A percentile compares a stretch with the other conserved stretches of the same genome.
These are phyloP conservation scores for Leucocoprinus birnbaumii DNA, from an alignment of 768 basidiomycete genomes.

Conservation along the genomic window DNA sequence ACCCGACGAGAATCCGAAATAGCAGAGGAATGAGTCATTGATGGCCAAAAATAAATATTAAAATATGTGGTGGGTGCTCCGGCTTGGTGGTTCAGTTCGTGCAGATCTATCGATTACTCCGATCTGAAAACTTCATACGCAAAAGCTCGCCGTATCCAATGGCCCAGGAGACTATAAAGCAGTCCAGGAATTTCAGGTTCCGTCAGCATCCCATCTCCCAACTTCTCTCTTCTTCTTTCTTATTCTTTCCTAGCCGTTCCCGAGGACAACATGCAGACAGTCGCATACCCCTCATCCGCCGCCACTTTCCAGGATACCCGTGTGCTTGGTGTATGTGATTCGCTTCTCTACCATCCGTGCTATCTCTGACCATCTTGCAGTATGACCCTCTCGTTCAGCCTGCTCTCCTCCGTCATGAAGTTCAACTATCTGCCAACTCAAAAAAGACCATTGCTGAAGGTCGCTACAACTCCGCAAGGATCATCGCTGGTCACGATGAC, in stretches of 20 bases:
- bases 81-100: slow-evolving; percentile 12
- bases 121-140: slow-evolving; percentile 1
- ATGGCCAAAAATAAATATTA: neutral
- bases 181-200: slow-evolving; percentile 24
- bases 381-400: slow-evolving; percentile 98
- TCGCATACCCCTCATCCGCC: slow-evolving; percentile 46
- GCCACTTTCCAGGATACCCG: slow-evolving; percentile 80
- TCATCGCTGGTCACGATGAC: slow-evolving; percentile 83
- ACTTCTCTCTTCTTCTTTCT: slow-evolving; percentile 20
- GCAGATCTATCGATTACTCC: slow-evolving; percentile 10
- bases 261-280: slow-evolving; percentile 44
- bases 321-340: slow-evolving; percentile 71
- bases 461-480: slow-evolving; percentile 73
- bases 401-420: slow-evolving; percentile 84
- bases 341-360: neutral
- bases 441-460: slow-evolving; percentile 76
- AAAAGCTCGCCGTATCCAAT: slow-evolving; percentile 14
- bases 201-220: slow-evolving; percentile 19
- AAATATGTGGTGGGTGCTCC: slow-evolving; percentile 3
- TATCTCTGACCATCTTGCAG: slow-evolving; percentile 32
- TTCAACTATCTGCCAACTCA: slow-evolving; percentile 62
- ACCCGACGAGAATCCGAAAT: slow-evolving; percentile 7
- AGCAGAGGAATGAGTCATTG: neutral
- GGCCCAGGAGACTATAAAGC: slow-evolving; percentile 31
- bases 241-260: slow-evolving; percentile 34